Evolutionary conservation across 805 yeast species (phyloP), one percentile per base, ranked within the genome.

Genomic region (Sporopachydermia lactativora): DNA sequence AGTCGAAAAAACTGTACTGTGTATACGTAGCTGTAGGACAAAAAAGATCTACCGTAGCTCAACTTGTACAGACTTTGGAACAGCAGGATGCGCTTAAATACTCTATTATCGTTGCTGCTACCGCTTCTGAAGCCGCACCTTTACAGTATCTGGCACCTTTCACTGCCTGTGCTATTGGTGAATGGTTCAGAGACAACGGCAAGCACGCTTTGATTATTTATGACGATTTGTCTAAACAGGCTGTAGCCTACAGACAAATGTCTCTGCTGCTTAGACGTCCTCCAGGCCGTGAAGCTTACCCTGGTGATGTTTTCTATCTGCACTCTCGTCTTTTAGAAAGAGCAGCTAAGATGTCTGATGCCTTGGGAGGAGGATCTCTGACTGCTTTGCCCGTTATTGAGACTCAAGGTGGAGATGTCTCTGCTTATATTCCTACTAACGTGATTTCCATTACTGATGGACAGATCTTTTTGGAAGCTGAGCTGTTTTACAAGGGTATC

Each of bases 161-260:
- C 95, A 85, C 98, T 57, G 99, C 88, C 55, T 81, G 95, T 66
- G 95, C 99, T 61, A 88, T 92, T 66, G 96, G 97, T 75, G 99
- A 92, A 76, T 92, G 98, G 98, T 92, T 92, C 94, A 85, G 98
- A 79, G 99, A 92, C 77, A 92, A 89, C 70, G 96, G 95, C 65
- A 83, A 70, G 68, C 97, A 92, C 71, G 94, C 97, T 58, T 74
- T 89, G 72, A 92, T 89, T 68, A 72, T 85, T 79, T 89, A 74
- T 72, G 97, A 89, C 68, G 97, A 89, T 71, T 79, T 89, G 73
- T 89, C 97, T 63, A 89, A 89, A 76, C 97, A 89, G 75, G 97
- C 97, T 53, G 97, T 89, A 65, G 97, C 97, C 55, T 89, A 89
- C 85, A 94, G 97, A 78, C 97, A 89, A 77, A 81, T 89, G 74